phyloP scores from a whole-genome alignment of 116 monocot genomes.

The Zostera marina region DNA sequence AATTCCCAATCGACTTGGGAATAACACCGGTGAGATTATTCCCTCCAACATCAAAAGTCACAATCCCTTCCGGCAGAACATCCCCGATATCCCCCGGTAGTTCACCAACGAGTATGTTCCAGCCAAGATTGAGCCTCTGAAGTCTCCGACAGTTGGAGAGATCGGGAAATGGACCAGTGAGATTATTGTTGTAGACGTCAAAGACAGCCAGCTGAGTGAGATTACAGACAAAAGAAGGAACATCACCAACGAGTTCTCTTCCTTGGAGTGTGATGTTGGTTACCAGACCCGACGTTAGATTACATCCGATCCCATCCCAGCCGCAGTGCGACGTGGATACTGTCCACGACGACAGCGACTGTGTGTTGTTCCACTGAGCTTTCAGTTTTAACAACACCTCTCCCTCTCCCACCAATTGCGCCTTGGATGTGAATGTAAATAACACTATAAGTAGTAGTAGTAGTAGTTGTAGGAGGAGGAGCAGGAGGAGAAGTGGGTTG shows the following conservation, averaged over 20 bases:
- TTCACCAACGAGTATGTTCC: slow-evolving; percentile 20
- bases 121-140: neutral
- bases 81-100: slow-evolving; percentile 24
- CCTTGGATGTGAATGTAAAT: no score
- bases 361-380: neutral
- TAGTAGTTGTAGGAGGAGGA: no score
- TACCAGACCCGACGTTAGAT: neutral
- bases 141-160: slow-evolving; percentile 37
- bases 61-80: slow-evolving; percentile 18
- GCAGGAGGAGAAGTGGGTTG: no score
- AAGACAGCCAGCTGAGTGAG: slow-evolving; percentile 30
- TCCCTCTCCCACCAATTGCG: no score
- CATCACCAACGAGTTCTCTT: neutral
- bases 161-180: slow-evolving; percentile 35
- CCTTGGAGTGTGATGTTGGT: neutral
- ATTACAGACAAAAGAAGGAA: neutral
- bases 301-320: neutral
- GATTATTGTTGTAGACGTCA: slow-evolving; percentile 33
- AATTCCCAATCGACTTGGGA: slow-evolving; percentile 24
- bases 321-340: neutral
- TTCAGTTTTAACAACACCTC: no score
- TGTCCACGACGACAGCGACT: neutral
- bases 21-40: slow-evolving; percentile 58
- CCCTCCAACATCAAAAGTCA: slow-evolving; percentile 10
- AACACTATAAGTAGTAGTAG: no score